Evolutionary conservation across 2,329 filamentous ascomycete species (phyloP).

Genomic region (Trichoderma hamatum): DNA sequence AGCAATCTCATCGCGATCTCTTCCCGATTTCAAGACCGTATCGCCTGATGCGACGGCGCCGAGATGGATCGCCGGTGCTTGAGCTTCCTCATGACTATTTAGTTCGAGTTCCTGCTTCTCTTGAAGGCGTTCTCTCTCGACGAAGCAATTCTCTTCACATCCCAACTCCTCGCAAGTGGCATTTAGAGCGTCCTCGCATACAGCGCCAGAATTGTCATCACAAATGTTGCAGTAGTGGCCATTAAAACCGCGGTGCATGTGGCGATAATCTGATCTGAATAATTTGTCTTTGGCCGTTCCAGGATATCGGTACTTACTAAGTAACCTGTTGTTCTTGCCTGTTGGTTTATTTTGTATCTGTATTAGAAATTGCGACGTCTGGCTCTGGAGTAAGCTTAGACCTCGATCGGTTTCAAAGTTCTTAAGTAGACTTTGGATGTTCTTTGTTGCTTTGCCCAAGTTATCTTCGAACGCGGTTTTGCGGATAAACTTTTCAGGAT

Average conservation of each 20-base stretch:
- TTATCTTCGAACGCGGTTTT: slow-evolving; percentile 36
- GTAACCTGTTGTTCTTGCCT: slow-evolving; percentile 16
- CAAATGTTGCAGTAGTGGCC: slow-evolving; percentile 24
- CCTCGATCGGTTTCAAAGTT: slow-evolving; percentile 30
- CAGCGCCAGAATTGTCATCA: background rate
- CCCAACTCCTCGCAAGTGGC: slow-evolving; percentile 27
- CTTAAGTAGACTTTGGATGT: slow-evolving; percentile 37
- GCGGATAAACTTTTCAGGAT: slow-evolving; percentile 31
- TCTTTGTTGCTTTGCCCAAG: slow-evolving; percentile 33
- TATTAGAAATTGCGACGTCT: slow-evolving; percentile 26
- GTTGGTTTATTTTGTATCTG: slow-evolving; percentile 18
- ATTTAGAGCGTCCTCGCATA: slow-evolving; percentile 26
- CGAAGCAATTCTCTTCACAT: slow-evolving; percentile 32
- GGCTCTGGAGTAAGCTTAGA: slow-evolving; percentile 6
- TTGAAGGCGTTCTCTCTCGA: slow-evolving; percentile 37
- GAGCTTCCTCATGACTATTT: background rate
- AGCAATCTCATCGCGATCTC: slow-evolving; percentile 42
- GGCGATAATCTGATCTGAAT: slow-evolving; percentile 37
- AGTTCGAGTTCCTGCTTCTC: slow-evolving; percentile 11
- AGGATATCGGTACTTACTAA: slow-evolving; percentile 34
- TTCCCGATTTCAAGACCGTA: slow-evolving; percentile 44
- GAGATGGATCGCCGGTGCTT: slow-evolving; percentile 38
- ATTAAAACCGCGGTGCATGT: slow-evolving; percentile 36
- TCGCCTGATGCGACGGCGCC: slow-evolving; percentile 46
- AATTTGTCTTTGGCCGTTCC: slow-evolving; percentile 37